Evolutionary conservation across 1,139 yeast species (phyloP), one percentile per base, ranked within the genome.

Genomic region (Kodamaea sp.): DNA sequence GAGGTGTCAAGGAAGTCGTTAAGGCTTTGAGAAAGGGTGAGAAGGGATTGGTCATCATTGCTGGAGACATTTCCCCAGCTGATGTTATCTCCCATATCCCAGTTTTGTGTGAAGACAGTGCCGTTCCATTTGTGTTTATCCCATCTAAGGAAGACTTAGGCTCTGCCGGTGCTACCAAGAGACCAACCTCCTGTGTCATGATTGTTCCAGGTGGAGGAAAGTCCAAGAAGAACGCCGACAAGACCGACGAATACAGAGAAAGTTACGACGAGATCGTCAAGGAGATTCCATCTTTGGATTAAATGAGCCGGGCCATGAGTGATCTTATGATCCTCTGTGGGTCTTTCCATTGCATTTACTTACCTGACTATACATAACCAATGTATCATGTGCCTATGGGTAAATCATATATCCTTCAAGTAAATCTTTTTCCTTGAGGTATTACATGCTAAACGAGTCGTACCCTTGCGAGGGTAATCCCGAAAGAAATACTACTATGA

Each of bases 1-100:
- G 98, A 66, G 99, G 99, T 59, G 98, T 92, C 39, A 94, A 94
- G 68, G 99, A 94, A 68, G 98, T 92, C 29, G 97, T 92, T 53
- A 94, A 94, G 70, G 94, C 97, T 24, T 76, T 94, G 48, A 81
- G 98, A 73, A 92, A 92, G 69, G 97, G 97, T 47, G 97, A 90
- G 63, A 92, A 92, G 69, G 99, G 98, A 35, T 76, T 94, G 37
- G 98, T 94, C 24, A 71, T 94, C 49, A 80, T 94, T 66, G 98
- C 99, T 26, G 97, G 98, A 47, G 99, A 94, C 60, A 92, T 94
- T 47, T 89, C 95, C 34, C 99, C 99, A 37, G 80, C 92, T 35
- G 99, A 94, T 61, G 98, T 94, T 32, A 86, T 94, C 51, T 89
- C 97, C 28, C 99, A 94, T 61, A 78, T 94, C 40, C 99, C 99